Evolutionary conservation across 2,329 filamentous ascomycete species (phyloP).

Genomic region (Bipolaris cookei): DNA sequence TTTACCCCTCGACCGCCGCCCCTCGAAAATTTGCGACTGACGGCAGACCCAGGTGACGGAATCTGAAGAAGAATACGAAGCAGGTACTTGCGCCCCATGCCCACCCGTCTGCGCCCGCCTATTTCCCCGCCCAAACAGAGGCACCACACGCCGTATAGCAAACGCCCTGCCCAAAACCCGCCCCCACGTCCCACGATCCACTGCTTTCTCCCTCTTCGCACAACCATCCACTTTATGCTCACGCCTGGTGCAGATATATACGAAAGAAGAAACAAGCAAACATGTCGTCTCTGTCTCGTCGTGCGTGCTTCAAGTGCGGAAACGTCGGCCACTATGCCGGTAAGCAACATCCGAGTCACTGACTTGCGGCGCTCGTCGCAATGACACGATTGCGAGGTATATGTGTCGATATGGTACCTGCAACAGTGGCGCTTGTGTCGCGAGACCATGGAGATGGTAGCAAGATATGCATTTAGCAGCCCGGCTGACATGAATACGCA

Average conservation of each 20-base stretch:
- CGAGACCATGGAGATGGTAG: slow-evolving; percentile 24
- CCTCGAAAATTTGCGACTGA: slow-evolving; percentile 43
- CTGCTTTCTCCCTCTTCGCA: slow-evolving; percentile 22
- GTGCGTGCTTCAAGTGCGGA: slow-evolving; percentile 62
- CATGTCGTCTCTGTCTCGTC: slow-evolving; percentile 61
- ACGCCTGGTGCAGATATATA: slow-evolving; percentile 32
- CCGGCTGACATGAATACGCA: slow-evolving; percentile 44
- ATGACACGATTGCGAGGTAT: slow-evolving; percentile 21
- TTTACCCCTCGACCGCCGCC: slow-evolving; percentile 33
- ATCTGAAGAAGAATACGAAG: slow-evolving; percentile 35
- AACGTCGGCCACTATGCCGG: slow-evolving; percentile 62
- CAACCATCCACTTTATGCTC: slow-evolving; percentile 25
- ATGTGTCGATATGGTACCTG: slow-evolving; percentile 23
- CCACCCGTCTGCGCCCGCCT: slow-evolving; percentile 7
- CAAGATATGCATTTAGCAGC: slow-evolving; percentile 2
- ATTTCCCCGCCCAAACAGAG: slow-evolving; percentile 2
- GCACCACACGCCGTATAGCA: slow-evolving; percentile 22
- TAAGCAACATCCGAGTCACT: slow-evolving; percentile 36
- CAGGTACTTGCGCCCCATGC: slow-evolving; percentile 33
- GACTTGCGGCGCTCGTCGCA: slow-evolving; percentile 25
- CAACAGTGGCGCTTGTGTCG: slow-evolving; percentile 22
- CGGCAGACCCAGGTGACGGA: slow-evolving; percentile 43
- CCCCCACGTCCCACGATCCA: slow-evolving; percentile 22
- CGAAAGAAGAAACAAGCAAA: slow-evolving; percentile 42
- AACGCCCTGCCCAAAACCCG: slow-evolving; percentile 28